Percentiles rank a stretch among this genome's conserved stretches.
Evolutionary conservation across 2,329 filamentous ascomycete species (phyloP).

Genomic region (Huntiella omanensis): DNA sequence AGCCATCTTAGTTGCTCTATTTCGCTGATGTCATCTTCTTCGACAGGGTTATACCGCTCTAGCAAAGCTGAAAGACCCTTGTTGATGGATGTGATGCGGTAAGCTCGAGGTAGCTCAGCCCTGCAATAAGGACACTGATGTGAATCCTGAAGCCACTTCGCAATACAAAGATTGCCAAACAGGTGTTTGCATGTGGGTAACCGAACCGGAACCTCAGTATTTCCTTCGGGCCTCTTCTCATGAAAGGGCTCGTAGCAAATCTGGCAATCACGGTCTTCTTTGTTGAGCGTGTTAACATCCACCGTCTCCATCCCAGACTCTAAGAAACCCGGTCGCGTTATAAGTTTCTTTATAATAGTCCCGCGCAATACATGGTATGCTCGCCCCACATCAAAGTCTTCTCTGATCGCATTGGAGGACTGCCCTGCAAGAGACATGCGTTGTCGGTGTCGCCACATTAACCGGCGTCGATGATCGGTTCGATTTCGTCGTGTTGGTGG

Average conservation of each 20-base stretch:
- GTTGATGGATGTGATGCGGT: constrained; percentile 6
- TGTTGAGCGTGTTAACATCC: no score
- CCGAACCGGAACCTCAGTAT: constrained; percentile 35
- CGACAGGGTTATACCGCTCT: constrained; percentile 4
- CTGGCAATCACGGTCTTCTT: constrained; percentile 25
- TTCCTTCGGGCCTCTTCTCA: constrained; percentile 35
- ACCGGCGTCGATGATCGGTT: no score
- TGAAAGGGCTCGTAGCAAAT: constrained; percentile 49
- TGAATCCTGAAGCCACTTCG: constrained; percentile 44
- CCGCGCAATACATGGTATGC: no score
- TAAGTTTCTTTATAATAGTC: no score
- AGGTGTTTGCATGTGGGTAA: constrained; percentile 44
- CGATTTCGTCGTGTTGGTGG: no score
- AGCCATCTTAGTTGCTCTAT: constrained; percentile 9
- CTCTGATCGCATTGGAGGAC: no score
- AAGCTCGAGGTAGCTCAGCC: constrained; percentile 36
- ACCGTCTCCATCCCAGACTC: no score
- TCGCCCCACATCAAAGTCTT: no score
- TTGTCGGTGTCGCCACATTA: no score
- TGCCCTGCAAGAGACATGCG: no score
- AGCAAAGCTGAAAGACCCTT: constrained; percentile 2
- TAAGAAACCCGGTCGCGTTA: no score
- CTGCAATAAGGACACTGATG: constrained; percentile 47
- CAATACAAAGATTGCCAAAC: constrained; percentile 45
- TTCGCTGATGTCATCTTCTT: not conserved